Base-by-base conservation (phyloP, 768 basidiomycete genomes). In the Macrolepiota fuliginosa region DNA sequence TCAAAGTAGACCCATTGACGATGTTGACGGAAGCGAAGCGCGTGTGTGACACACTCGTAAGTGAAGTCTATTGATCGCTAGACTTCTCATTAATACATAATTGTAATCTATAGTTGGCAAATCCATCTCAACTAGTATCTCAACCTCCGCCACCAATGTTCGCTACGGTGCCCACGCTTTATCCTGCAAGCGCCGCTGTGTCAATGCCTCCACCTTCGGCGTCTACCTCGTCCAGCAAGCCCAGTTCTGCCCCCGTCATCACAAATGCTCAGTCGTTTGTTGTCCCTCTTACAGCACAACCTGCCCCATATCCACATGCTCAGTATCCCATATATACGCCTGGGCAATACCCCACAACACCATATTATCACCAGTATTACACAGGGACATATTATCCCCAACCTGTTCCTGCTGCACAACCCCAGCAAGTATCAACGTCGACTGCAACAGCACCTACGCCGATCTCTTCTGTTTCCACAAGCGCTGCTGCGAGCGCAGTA, bases 11-110 rank as follows among this genome's bases (percentile, higher is more conserved):
- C 65, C 91, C 91, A 4, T 66, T 93, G 47, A 75, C 76, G 58
- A 87, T 93, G 84, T 81, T 93, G 3, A 81, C 72, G 37, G 91
- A 92, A 56, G 91, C 91, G 5, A 92, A 91, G 72, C 81, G 85
- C 29, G 83, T 88, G 15, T 92, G 91, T 64, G 91, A 93, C 72
- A 83, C 82, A 22, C 81, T 93, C 27, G 91, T 92, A 72, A 73
- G 79, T 71, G 32, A 22, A 29, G 42, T 56, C 29, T 24, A 19
- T 40, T 40, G 22, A 63, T 53, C 4, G 42, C 46, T 37, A 17
- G 35, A 15, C n/a, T 45, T 22, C 22, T 45, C 37, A 45, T 64
- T 68, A 45, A 62, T 32, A 32, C 29, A 32, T 63, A 61, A 40
- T 62, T 55, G n/a, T 45, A 49, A 62, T 62, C 52, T 61, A 46